phyloP scores from a whole-genome alignment of 2,329 filamentous ascomycete species.

The Epichloe amarillans region DNA sequence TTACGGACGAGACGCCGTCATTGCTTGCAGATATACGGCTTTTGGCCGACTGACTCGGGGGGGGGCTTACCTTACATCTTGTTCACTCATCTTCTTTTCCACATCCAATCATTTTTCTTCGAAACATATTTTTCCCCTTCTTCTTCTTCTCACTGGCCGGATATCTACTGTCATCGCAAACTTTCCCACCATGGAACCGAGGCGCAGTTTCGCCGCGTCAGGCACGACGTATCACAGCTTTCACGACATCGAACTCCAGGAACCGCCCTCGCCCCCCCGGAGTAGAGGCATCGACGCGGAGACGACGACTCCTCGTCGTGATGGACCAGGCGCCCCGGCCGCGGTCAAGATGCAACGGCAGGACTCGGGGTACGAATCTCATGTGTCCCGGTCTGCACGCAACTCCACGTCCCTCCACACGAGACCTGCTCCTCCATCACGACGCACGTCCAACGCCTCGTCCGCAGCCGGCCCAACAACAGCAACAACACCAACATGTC shows the following conservation, averaged over 20 bases:
- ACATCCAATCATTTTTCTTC: background rate
- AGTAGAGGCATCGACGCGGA: conserved; percentile 9
- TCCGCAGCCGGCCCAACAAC: conserved; percentile 9
- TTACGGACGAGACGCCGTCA: background rate
- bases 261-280: conserved; percentile 17
- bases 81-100: background rate
- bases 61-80: background rate
- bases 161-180: background rate
- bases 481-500: conserved; percentile 12
- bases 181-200: conserved; percentile 3
- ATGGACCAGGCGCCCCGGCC: conserved; percentile 10
- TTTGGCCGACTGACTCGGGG: background rate
- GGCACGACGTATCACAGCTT: conserved; percentile 43
- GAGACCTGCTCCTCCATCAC: conserved; percentile 15
- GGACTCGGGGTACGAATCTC: conserved; percentile 46
- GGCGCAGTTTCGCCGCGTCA: conserved; percentile 29
- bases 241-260: conserved; percentile 34
- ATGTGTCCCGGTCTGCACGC: conserved; percentile 21
- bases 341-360: conserved; percentile 36
- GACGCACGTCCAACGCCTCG: conserved; percentile 21
- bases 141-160: background rate
- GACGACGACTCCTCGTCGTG: background rate
- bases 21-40: background rate
- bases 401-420: conserved; percentile 21
- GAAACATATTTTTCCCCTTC: background rate